Evolutionary conservation across 2,329 filamentous ascomycete genomes (phyloP).

Genomic region (Calcarisporium arbuscula): DNA sequence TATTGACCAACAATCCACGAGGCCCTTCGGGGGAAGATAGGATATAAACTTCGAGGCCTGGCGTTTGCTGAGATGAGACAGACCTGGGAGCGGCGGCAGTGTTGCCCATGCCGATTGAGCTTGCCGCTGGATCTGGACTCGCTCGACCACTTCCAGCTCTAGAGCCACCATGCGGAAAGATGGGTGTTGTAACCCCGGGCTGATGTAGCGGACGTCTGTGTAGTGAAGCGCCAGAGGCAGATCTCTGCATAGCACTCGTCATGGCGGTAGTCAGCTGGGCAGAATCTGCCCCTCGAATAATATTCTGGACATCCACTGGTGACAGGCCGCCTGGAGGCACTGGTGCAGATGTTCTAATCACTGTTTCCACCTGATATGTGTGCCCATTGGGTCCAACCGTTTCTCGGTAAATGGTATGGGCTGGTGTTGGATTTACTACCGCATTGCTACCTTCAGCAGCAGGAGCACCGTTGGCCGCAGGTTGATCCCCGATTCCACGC

Average conservation of each 20-base stretch:
- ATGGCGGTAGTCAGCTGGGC: slow-evolving; percentile 40
- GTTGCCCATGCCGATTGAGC: slow-evolving; percentile 25
- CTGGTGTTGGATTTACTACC: slow-evolving; percentile 15
- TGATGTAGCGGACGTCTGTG: slow-evolving; percentile 25
- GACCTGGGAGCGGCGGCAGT: slow-evolving; percentile 14
- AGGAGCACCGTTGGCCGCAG: slow-evolving; percentile 13
- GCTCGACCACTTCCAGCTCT: slow-evolving; percentile 38
- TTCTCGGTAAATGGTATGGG: slow-evolving; percentile 26
- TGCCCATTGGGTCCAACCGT: slow-evolving; percentile 25
- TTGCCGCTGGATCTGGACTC: slow-evolving; percentile 36
- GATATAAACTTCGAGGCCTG: slow-evolving; percentile 49
- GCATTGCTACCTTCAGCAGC: slow-evolving; percentile 17
- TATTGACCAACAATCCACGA: slow-evolving; percentile 49
- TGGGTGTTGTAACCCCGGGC: slow-evolving; percentile 37
- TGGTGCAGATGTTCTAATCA: slow-evolving; percentile 16
- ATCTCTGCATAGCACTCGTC: slow-evolving; percentile 46
- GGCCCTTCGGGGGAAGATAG: slow-evolving; percentile 55
- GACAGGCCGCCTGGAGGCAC: slow-evolving; percentile 26
- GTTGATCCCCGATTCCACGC: slow-evolving; percentile 32
- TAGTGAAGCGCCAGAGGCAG: slow-evolving; percentile 40
- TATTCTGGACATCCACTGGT: slow-evolving; percentile 37
- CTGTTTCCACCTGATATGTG: slow-evolving; percentile 28
- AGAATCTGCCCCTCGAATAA: slow-evolving; percentile 39
- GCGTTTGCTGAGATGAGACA: slow-evolving; percentile 17
- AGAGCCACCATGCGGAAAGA: slow-evolving; percentile 27